These are phyloP conservation scores for Microsporum canis DNA, from an alignment of 2,329 filamentous ascomycete species.

Conservation along the genomic window DNA sequence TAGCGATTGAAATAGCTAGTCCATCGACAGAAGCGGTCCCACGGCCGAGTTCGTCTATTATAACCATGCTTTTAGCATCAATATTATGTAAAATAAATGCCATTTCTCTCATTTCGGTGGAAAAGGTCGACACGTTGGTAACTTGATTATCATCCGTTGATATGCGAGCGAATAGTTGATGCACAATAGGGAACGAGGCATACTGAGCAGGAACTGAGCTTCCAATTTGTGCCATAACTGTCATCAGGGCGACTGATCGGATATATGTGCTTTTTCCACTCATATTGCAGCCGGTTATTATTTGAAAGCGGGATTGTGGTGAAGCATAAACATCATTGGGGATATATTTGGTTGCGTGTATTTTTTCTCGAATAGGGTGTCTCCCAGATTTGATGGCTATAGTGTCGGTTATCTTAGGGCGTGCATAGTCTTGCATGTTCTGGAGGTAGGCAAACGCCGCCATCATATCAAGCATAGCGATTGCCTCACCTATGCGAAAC, in stretches of 20 bases:
- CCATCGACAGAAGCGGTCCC: conserved; percentile 86
- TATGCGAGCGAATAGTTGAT: conserved; percentile 76
- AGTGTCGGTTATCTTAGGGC: conserved; percentile 56
- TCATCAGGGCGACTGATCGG: conserved; percentile 66
- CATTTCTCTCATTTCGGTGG: conserved; percentile 90
- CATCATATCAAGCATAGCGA: conserved; percentile 81
- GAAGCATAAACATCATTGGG: conserved; percentile 86
- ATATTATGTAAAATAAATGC: conserved; percentile 84
- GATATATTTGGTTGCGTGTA: conserved; percentile 57
- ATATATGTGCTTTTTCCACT: conserved; percentile 96
- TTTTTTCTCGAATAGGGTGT: conserved; percentile 69
- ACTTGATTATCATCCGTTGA: conserved; percentile 82
- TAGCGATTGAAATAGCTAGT: conserved; percentile 75
- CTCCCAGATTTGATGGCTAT: conserved; percentile 63
- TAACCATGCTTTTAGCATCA: conserved; percentile 60
- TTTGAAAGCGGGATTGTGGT: conserved; percentile 70
- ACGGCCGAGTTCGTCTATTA: conserved; percentile 85
- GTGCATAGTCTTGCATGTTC: conserved; percentile 54
- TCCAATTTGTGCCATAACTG: conserved; percentile 89
- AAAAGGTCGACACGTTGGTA: conserved; percentile 85
- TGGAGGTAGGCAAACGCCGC: conserved; percentile 63
- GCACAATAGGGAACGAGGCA: conserved; percentile 66
- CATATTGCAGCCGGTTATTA: conserved; percentile 97
- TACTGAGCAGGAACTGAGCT: conserved; percentile 80
- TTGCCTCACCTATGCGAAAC: conserved; percentile 74